phyloP scores from a whole-genome alignment of 441 rosid genomes.

The Pelargonium australe region DNA sequence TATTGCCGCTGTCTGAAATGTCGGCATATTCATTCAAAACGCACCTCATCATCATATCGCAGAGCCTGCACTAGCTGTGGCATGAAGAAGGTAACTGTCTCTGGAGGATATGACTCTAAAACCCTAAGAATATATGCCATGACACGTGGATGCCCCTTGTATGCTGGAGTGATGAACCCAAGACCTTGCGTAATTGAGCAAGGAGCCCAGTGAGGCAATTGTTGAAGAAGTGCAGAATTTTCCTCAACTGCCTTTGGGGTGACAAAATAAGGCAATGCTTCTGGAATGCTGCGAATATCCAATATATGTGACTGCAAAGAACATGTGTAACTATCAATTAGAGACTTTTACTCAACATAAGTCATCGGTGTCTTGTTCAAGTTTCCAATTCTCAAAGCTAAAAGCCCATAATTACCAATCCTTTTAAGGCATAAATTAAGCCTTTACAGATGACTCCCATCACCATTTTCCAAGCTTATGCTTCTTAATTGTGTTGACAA shows the following conservation, averaged over 20 bases:
- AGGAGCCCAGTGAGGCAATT: slow-evolving; percentile 97
- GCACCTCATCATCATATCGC: slow-evolving; percentile 86
- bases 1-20: neutral
- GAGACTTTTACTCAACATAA: neutral
- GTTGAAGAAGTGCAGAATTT: slow-evolving; percentile 83
- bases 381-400: too few relatives aligned
- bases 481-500: neutral
- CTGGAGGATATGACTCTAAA: slow-evolving; percentile 96
- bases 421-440: too few relatives aligned
- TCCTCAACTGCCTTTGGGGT: slow-evolving; percentile 89
- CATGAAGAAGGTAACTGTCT: slow-evolving; percentile 91
- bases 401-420: too few relatives aligned
- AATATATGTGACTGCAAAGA: slow-evolving; percentile 59
- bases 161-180: slow-evolving; percentile 82
- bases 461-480: slow-evolving; percentile 7
- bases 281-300: slow-evolving; percentile 71
- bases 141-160: slow-evolving; percentile 96
- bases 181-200: slow-evolving; percentile 95
- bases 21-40: slow-evolving; percentile 22
- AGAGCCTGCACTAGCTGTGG: slow-evolving; percentile 96
- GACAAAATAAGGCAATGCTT: slow-evolving; percentile 92
- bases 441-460: too few relatives aligned
- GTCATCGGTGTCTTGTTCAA: too few relatives aligned
- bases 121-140: slow-evolving; percentile 99
- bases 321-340: slow-evolving; percentile 7